Evolutionary conservation across 768 basidiomycete species (phyloP), one percentile per base, ranked within the genome.

Genomic region (Clathrus columnatus): DNA sequence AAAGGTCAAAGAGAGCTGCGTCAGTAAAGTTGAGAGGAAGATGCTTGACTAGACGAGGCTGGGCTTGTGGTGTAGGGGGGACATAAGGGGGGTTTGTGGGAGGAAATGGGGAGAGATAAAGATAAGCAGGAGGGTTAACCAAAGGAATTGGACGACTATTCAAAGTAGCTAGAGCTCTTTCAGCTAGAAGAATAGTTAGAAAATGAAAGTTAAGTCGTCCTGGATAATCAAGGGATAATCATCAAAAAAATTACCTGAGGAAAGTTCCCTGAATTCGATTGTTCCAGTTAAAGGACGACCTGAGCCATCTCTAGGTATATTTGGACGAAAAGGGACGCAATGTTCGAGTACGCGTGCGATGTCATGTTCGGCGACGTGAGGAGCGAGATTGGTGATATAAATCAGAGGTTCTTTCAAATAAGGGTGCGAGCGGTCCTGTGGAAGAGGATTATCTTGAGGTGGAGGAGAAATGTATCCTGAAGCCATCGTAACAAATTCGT

Each of bases 101-200:
- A 1, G 89, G 87, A 66, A 87, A 92, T 2, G 91, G 89, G 1
- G 91, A 91, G 44, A 93, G 75, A 20, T 83, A 75, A 47, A 92
- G 74, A 51, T 73, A 70, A 1, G 83, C 80, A 2, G 81, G 72
- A 1, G 85, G 82, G 18, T 73, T 69, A 21, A 81, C 64, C 50
- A 75, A 79, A 10, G 83, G 84, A 42, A 91, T 75, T 43, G 79
- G 79, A 61, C 86, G 84, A 60, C 81, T 79, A 68, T 91, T 86
- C 47, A 93, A 74, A 8, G 85, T 91, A 14, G 90, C 84, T 23
- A 93, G 75, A 14, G 91, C 91, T 68, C 91, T 92, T 70, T 92
- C 90, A 59, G 91, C 91, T 92, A 70, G 17, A 53, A 36, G 57
- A 50, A 54, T 32, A 61, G 45, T 48, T 27, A 36, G 41, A 60